Evolutionary conservation across 768 basidiomycete species (phyloP), one percentile per base, ranked within the genome.

Genomic region (Leccinum imitatum): DNA sequence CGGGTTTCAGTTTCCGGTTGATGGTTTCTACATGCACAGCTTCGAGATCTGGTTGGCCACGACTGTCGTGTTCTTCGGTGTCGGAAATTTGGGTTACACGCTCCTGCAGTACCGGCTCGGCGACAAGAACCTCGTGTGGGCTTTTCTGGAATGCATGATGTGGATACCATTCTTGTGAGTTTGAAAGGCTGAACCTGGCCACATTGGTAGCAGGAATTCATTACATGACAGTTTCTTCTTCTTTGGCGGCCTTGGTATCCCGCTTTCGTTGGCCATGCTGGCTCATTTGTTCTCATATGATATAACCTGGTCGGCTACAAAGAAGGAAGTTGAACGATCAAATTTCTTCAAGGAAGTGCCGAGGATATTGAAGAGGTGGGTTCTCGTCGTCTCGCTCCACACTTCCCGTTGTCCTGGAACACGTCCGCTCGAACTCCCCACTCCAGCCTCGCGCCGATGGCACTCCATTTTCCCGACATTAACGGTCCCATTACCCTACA

Each of bases 261-360:
- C 84, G 41, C 75, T 86, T 61, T 76, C 79, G 1, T 71, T 79
- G 33, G 83, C 85, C 4, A 76, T 86, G 46, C 74, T 82, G 48
- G 79, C 82, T 1, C 84, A 86, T 69, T 30, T 85, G 19, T 80
- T 84, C 68, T 82, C 83, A 37, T 86, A 84, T 64, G 79, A 87
- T 68, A 80, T 83, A 68, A 74, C 73, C 13, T 86, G 85, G 85
- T 76, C 78, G 5, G 79, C 84, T 33, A 87, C 85, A 6, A 80
- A 83, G 65, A 94, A 93, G 82, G 90, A 91, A 73, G 91, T 95
- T 44, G 88, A 94, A 73, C 81, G 84, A 52, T 91, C 89, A 6
- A 95, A 94, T 71, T 94, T 96, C 79, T 94, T 90, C 83, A 84
- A 89, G 57, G 93, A 96, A 72, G 85, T 94, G 23, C 93, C 93